These are phyloP conservation scores for Rubia occidens DNA, from an alignment of 305 asterid species.

Conservation along the genomic window DNA sequence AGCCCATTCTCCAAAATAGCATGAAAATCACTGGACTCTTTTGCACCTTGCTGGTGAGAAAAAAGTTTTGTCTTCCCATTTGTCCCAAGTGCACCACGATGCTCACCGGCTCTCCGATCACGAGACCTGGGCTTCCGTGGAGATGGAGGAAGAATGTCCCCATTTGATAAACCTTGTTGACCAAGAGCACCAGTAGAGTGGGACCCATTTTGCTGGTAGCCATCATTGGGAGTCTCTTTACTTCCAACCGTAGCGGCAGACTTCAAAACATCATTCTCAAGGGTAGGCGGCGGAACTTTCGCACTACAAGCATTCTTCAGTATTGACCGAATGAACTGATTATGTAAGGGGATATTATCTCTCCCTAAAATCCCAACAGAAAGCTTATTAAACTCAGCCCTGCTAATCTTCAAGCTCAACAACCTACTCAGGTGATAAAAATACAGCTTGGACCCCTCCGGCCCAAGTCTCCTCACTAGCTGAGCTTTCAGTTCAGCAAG, in stretches of 20 bases:
- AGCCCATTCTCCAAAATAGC: conserved; percentile 43
- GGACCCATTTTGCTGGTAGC: conserved; percentile 47
- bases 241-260: conserved; percentile 26
- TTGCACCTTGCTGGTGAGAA: conserved; percentile 30
- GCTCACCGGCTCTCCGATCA: conserved; percentile 51
- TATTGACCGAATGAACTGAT: conserved; percentile 63
- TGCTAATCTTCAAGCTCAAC: conserved; percentile 60
- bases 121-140: conserved; percentile 66
- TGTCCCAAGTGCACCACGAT: conserved; percentile 43
- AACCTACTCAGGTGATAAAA: conserved; percentile 62
- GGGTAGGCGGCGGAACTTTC: conserved; percentile 46
- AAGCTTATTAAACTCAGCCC: conserved; percentile 65
- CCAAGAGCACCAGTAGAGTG: conserved; percentile 31
- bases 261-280: conserved; percentile 31
- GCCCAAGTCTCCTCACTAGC: conserved; percentile 64
- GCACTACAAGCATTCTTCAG: conserved; percentile 58
- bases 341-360: conserved; percentile 76
- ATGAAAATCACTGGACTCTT: conserved; percentile 37
- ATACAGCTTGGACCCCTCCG: conserved; percentile 65
- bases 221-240: conserved; percentile 40
- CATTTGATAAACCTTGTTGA: conserved; percentile 52
- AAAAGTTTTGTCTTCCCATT: conserved; percentile 38
- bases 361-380: conserved; percentile 60
- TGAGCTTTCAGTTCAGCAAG: conserved; percentile 67
- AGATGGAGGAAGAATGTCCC: conserved; percentile 51